Conservation (phyloP, 202 grass and related monocot genomes). For the Zizania palustris region DNA sequence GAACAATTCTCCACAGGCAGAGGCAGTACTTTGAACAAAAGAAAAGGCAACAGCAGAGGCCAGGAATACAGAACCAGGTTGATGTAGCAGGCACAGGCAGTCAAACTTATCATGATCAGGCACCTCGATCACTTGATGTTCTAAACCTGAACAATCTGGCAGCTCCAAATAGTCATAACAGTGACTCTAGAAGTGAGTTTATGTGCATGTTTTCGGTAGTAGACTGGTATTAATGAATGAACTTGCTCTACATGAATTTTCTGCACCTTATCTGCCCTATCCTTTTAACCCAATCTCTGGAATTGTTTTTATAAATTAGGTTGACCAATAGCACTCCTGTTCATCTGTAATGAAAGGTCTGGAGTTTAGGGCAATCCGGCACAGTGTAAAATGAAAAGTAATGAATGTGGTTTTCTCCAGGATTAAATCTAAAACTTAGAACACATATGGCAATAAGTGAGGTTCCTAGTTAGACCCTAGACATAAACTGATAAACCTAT, state of each 20-base stretch:
- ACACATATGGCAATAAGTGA: neutral
- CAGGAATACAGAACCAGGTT: conserved; percentile 48
- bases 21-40: conserved; percentile 95
- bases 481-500: conserved; percentile 20
- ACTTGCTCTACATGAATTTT: conserved; percentile 23
- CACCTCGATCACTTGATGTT: conserved; percentile 76
- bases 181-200: conserved; percentile 49
- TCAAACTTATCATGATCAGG: conserved; percentile 45
- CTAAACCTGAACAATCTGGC: conserved; percentile 73
- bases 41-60: conserved; percentile 65
- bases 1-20: conserved; percentile 56
- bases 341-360: conserved; percentile 23
- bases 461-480: neutral
- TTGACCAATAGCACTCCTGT: conserved; percentile 17
- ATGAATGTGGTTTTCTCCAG: conserved; percentile 9
- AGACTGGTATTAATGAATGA: neutral
- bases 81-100: conserved; percentile 27
- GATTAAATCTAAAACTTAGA: neutral
- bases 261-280: conserved; percentile 5
- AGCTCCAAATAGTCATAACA: conserved; percentile 41
- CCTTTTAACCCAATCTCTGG: conserved; percentile 17
- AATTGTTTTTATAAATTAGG: neutral
- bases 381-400: neutral
- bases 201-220: neutral
- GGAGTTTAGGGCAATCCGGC: neutral